Evolutionary conservation across 495 filamentous ascomycete genomes (phyloP).

Genomic region (Jackrogersella minutella): DNA sequence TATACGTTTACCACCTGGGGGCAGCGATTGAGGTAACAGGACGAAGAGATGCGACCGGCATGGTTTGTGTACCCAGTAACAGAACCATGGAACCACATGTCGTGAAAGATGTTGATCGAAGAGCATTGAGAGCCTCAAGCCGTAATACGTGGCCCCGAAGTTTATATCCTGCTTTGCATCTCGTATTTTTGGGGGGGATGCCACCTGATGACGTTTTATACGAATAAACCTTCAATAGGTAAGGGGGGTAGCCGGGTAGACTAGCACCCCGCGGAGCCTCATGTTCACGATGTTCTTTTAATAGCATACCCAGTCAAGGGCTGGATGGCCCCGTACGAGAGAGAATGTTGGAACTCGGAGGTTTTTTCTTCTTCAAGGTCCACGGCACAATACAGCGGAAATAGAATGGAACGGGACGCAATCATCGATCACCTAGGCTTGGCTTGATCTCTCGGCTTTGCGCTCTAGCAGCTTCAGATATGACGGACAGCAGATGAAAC

Average conservation of each 20-base stretch:
- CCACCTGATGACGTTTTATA: constrained; percentile 33
- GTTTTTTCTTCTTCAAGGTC: constrained; percentile 1
- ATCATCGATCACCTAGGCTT: constrained; percentile 12
- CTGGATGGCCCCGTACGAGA: constrained; percentile 17
- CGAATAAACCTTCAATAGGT: constrained; percentile 24
- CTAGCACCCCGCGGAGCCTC: constrained; percentile 19
- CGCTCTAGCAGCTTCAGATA: constrained; percentile 18
- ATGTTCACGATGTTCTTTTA: constrained; percentile 20
- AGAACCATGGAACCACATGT: background rate
- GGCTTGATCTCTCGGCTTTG: constrained; percentile 9
- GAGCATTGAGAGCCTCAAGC: constrained; percentile 12
- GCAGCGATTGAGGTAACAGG: too few species aligned
- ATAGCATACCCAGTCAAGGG: constrained; percentile 20
- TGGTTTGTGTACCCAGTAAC: constrained; percentile 13
- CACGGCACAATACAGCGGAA: constrained; percentile 31
- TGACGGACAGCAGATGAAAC: constrained; percentile 38
- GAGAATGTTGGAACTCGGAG: constrained; percentile 31
- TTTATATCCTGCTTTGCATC: constrained; percentile 30
- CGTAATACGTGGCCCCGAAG: constrained; percentile 35
- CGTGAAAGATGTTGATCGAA: background rate
- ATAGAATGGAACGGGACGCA: constrained; percentile 14
- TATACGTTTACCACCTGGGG: too few species aligned
- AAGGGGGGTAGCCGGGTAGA: background rate
- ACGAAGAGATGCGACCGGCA: constrained; percentile 12
- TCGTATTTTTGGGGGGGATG: constrained; percentile 29